Evolutionary conservation across 805 yeast species (phyloP), one percentile per base, ranked within the genome.

Genomic region (Millerozyma miso): DNA sequence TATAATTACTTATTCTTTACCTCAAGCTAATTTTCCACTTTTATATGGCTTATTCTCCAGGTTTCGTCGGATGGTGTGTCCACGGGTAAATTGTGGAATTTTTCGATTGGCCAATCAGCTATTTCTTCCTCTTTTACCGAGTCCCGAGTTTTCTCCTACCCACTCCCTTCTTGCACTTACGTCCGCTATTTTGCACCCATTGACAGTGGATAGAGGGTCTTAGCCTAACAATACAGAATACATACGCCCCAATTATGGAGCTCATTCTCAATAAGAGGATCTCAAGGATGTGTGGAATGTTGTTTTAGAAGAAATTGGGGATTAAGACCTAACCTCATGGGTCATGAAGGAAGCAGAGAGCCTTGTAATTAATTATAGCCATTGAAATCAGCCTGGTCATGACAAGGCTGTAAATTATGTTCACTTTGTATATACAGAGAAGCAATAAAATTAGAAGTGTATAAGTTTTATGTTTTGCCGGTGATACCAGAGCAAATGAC

Each of bases 61-160:
- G 39, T 37, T 37, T 29, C 33, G 39, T 37, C 39, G 39, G 39
- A 26, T 15, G 12, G 31, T 32, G 14, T 37, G 39, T 37, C 39
- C 39, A 37, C 39, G 39, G 39, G 17, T 37, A 32, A 32, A 32
- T n/a, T n/a, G 17, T 13, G 34, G 17, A 13, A 23, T 23, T 23
- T 23, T 23, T 23, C 29, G 10, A 23, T 32, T 32, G 34, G 34
- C 34, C 34, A 32, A 32, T 32, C 15, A 32, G 34, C 7, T 13
- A 6, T 6, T 32, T 32, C 7, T 15, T 5, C 34, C 17, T 7
- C n/a, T n/a, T n/a, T 8, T 13, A 13, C 34, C 34, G 34, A 32
- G 34, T 8, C 34, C 34, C 34, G 34, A 32, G 17, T 15, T 32
- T 32, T 6, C 34, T 32, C 17, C 17, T 8, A n/a, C 34, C 14